phyloP scores from a whole-genome alignment of 192 early-diverging fungal species.

The Coemansia sp. region DNA sequence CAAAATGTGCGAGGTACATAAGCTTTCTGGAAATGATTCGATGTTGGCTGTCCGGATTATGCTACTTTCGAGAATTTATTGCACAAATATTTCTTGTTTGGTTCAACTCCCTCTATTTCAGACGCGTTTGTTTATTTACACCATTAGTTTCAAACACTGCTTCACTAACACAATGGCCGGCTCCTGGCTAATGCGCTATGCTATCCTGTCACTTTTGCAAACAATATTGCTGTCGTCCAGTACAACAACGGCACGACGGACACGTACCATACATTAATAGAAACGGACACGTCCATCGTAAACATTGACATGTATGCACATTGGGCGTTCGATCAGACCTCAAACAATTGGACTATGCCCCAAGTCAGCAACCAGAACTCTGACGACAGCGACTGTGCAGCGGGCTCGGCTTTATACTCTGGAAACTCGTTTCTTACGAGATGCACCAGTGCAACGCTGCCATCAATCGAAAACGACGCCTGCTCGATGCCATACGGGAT shows the following conservation, averaged over 20 bases:
- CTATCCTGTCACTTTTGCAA: conserved; percentile 16
- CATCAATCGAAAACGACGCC: conserved; percentile 16
- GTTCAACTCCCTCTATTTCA: too few species aligned
- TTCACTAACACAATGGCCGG: too few species aligned
- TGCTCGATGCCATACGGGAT: conserved; percentile 21
- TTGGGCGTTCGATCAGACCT: background rate
- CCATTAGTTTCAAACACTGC: too few species aligned
- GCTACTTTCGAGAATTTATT: too few species aligned
- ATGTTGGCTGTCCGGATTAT: too few species aligned
- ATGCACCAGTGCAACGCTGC: conserved; percentile 23
- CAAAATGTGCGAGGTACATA: too few species aligned
- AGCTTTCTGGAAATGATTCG: too few species aligned
- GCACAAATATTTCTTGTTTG: too few species aligned
- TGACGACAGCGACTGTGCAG: background rate
- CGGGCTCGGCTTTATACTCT: conserved; percentile 11
- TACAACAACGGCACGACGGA: background rate
- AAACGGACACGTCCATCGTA: background rate
- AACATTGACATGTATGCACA: background rate
- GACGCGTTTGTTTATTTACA: too few species aligned
- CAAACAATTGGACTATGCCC: background rate
- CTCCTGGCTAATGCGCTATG: too few species aligned
- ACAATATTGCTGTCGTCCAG: conserved; percentile 35
- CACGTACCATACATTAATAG: background rate
- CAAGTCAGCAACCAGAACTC: background rate
- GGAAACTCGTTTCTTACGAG: conserved; percentile 26